A percentile compares a stretch with the other conserved stretches of the same genome.
Evolutionary conservation across 2,329 filamentous ascomycete species (phyloP).

Genomic region (Microthyrium microscopicum): DNA sequence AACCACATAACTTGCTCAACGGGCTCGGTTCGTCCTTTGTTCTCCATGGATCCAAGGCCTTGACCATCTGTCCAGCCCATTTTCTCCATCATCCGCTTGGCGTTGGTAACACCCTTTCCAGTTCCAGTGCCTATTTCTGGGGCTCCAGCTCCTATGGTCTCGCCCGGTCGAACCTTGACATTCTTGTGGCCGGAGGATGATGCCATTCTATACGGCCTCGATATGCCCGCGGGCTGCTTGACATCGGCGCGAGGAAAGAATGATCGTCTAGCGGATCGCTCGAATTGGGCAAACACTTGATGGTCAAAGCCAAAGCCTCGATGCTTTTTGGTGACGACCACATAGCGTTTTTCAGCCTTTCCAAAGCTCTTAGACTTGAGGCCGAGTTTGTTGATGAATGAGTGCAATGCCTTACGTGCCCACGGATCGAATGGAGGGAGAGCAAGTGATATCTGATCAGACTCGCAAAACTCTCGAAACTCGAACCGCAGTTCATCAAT

Average conservation of each 20-base stretch:
- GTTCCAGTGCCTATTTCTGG: conserved; percentile 60
- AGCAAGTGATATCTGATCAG: conserved; percentile 45
- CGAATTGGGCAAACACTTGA: conserved; percentile 29
- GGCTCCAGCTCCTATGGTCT: conserved; percentile 70
- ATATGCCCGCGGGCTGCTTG: neutral
- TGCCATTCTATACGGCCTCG: conserved; percentile 1
- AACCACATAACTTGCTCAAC: conserved; percentile 79
- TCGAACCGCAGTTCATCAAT: conserved; percentile 56
- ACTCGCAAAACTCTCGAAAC: conserved; percentile 52
- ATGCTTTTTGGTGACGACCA: conserved; percentile 58
- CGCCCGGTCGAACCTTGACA: conserved; percentile 32
- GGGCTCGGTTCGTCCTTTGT: conserved; percentile 76
- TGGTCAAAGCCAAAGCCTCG: conserved; percentile 47
- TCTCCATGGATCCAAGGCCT: conserved; percentile 63
- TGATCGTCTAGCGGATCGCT: conserved; percentile 33
- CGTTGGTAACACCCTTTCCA: conserved; percentile 67
- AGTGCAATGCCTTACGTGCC: conserved; percentile 63
- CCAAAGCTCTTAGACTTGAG: conserved; percentile 76
- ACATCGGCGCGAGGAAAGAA: conserved; percentile 15
- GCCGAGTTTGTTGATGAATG: conserved; percentile 56
- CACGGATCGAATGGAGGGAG: conserved; percentile 73
- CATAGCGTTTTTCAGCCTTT: conserved; percentile 53
- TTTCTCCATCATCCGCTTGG: conserved; percentile 81
- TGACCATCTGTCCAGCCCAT: conserved; percentile 93
- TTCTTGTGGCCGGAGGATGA: conserved; percentile 8